Base-by-base conservation (phyloP, 139 green algal species). In the Chlorella sp. region DNA sequence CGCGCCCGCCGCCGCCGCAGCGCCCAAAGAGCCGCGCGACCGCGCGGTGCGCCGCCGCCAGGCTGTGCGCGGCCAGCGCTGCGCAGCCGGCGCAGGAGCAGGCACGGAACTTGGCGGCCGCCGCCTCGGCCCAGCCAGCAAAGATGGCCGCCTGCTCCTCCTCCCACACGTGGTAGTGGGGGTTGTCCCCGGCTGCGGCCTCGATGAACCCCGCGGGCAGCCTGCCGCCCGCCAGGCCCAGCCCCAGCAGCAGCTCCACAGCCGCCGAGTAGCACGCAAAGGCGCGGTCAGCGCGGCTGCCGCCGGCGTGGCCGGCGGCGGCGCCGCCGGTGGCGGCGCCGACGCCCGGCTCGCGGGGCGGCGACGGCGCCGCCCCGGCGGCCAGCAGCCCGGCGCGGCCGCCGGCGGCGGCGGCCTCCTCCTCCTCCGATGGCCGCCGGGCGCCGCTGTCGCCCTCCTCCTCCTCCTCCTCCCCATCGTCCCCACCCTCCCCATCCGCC, bases 111-210 rank as follows among this genome's bases (percentile, higher is more conserved):
- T 91, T 92, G 40, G 90, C 75, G 80, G 93, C 66, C 40, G 90
- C 84, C 36, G 83, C 86, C 61, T 94, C 87, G 1, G 88, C 84
- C 88, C 88, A 94, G 53, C 84, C 89, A 58, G 76, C 87, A 65
- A 88, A 92, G 29, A 94, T 65, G 43, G 84, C 83, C 5, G 89
- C 87, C 72, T 93, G 83, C 77, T 95, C 90, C 33, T 88, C 88
- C 25, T 89, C 88, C 35, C 77, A 50, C 21, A 93, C 82, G 25
- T 79, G 12, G 73, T 46, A 17, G 27, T 3, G 3, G n/a, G 48
- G 15, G 48, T n/a, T 70, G 60, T 41, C 29, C 40, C 17, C 31
- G 29, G 2, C 27, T 29, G 23, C 36, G 8, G 62, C 58, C 21
- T 84, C 79, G 19, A 79, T 48, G 46, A 83, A 81, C 11, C 82